phyloP scores from a whole-genome alignment of 179 eudicot species.

The Gypsophila paniculata region DNA sequence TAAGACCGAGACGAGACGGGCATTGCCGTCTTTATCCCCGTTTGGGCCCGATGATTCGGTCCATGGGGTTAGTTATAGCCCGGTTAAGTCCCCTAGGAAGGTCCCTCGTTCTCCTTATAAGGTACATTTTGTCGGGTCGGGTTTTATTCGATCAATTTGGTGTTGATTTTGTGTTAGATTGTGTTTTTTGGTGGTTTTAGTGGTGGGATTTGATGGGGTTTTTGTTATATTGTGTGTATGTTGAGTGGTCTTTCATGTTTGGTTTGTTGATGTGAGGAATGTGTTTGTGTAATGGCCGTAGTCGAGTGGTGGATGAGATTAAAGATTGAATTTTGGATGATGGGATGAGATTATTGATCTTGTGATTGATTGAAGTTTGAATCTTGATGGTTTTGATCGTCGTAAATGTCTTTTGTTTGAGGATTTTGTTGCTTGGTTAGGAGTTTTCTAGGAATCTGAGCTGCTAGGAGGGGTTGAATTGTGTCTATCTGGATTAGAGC shows the following conservation, averaged over 20 bases:
- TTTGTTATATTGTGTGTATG: background rate
- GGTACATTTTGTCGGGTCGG: conserved; percentile 27
- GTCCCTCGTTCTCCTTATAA: conserved; percentile 75
- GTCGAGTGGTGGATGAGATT: background rate
- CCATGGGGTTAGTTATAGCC: conserved; percentile 57
- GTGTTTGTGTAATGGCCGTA: background rate
- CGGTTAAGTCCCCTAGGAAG: conserved; percentile 65
- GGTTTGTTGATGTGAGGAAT: background rate
- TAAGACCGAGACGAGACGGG: conserved; percentile 57
- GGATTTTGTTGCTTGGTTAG: background rate
- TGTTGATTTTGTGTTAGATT: background rate
- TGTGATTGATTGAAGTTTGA: background rate
- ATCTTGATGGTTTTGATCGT: background rate
- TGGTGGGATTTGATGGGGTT: too few species aligned
- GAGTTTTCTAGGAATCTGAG: too few species aligned
- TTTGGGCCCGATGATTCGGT: conserved; percentile 60
- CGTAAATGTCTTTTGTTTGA: background rate
- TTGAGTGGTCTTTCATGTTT: background rate
- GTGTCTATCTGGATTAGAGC: too few species aligned
- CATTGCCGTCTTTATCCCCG: conserved; percentile 54
- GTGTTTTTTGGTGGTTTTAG: background rate
- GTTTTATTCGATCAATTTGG: background rate
- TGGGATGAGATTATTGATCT: background rate
- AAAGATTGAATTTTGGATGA: conserved; percentile 6
- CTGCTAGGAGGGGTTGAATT: too few species aligned